These are phyloP conservation scores for Pyrrhoderma noxium DNA, from an alignment of 1,284 basidiomycete genomes.

Conservation along the genomic window DNA sequence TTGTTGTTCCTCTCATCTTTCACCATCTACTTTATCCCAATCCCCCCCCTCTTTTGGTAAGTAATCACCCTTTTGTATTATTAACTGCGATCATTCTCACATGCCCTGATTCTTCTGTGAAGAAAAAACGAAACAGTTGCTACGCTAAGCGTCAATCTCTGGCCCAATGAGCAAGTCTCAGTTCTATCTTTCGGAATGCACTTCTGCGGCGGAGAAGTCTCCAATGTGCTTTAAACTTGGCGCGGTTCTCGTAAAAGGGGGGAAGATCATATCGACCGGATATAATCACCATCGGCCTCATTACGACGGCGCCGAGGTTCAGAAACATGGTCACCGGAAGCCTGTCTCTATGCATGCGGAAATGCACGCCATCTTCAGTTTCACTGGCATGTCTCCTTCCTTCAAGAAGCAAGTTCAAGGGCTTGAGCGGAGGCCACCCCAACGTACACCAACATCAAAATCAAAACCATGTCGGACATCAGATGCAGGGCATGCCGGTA, in stretches of 20 bases:
- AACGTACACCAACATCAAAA: conserved; percentile 20
- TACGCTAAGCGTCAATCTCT: not conserved
- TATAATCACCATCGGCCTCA: conserved; percentile 50
- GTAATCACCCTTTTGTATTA: no score
- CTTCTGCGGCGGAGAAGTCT: conserved; percentile 43
- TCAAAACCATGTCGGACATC: conserved; percentile 23
- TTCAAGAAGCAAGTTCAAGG: conserved; percentile 50
- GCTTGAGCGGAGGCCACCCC: conserved; percentile 28
- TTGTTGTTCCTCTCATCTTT: no score
- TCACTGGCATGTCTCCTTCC: conserved; percentile 45
- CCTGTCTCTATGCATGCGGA: conserved; percentile 56
- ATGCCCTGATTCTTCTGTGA: no score
- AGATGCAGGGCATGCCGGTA: conserved; percentile 9
- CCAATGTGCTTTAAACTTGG: conserved; percentile 51
- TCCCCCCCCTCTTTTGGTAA: no score
- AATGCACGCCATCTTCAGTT: conserved; percentile 51
- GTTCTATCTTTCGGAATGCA: conserved; percentile 47
- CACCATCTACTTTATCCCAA: no score
- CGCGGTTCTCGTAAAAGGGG: conserved; percentile 50
- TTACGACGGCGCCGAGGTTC: conserved; percentile 42
- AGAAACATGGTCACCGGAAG: conserved; percentile 37
- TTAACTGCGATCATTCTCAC: no score
- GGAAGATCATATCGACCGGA: conserved; percentile 46
- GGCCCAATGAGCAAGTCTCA: conserved; percentile 40
- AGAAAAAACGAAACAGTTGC: no score